These are phyloP conservation scores for Kodamaea kaohsiungensis DNA, from an alignment of 805 yeast species.

Conservation along the genomic window DNA sequence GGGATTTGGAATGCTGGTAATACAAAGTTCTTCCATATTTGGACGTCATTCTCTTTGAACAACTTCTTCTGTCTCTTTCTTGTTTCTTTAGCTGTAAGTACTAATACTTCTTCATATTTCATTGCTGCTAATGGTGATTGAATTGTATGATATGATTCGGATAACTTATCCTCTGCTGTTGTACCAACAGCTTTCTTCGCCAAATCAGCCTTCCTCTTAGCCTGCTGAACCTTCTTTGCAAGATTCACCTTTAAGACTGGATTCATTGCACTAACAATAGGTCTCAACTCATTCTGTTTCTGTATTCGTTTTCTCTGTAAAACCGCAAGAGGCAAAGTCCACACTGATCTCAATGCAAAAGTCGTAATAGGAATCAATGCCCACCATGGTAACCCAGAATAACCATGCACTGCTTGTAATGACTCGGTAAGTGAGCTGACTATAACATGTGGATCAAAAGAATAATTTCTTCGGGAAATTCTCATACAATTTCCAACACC, in stretches of 20 bases:
- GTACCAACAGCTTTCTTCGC: slow-evolving; percentile 22
- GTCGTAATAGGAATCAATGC: slow-evolving; percentile 75
- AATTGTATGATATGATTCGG: slow-evolving; percentile 13
- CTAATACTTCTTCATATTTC: slow-evolving; percentile 74
- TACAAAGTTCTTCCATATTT: slow-evolving; percentile 75
- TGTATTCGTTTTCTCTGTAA: slow-evolving; percentile 67
- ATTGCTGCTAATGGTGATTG: slow-evolving; percentile 43
- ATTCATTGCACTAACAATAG: slow-evolving; percentile 69
- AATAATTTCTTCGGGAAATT: slow-evolving; percentile 18
- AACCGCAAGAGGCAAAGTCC: slow-evolving; percentile 80
- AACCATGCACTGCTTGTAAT: slow-evolving; percentile 51
- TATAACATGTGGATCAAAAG: slow-evolving; percentile 33
- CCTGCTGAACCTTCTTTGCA: slow-evolving; percentile 48
- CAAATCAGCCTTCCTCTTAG: slow-evolving; percentile 23
- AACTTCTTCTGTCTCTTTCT: slow-evolving; percentile 70
- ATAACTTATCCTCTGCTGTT: slow-evolving; percentile 6
- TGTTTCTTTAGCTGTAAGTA: slow-evolving; percentile 75
- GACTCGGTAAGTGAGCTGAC: slow-evolving; percentile 36
- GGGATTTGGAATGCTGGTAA: slow-evolving; percentile 86
- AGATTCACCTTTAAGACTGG: slow-evolving; percentile 68
- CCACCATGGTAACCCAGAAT: slow-evolving; percentile 81
- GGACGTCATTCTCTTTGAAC: slow-evolving; percentile 68
- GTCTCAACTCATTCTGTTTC: slow-evolving; percentile 70
- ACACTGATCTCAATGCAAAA: slow-evolving; percentile 56
- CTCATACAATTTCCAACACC: not conserved